Evolutionary conservation across 441 rosid species (phyloP), one percentile per base, ranked within the genome.

Genomic region (Euphorbia corollata): DNA sequence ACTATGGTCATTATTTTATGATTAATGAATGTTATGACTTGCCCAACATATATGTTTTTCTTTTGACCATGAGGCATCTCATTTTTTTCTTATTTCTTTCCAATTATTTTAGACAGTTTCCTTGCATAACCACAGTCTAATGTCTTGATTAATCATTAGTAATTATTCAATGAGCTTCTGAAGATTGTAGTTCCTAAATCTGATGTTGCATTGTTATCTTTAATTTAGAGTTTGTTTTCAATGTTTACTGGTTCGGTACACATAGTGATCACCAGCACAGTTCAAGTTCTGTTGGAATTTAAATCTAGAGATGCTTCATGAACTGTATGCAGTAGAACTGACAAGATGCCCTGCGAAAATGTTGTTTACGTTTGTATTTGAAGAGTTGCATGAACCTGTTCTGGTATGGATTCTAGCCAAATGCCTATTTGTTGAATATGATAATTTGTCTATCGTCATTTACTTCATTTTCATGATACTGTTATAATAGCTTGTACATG

Each of bases 321-420:
- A 63, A 63, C 13, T n/a, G 5, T 63, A 18, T 58, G 22, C 8
- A 32, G 51, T 30, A 41, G 59, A 34, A 30, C 38, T 50, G 8
- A 32, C 61, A 32, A 58, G 1, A 10, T 22, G 30, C 45, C 45
- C 12, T 39, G 12, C 12, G 8, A 39, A 2, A 1, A 50, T 3
- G 16, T 18, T 50, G 13, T 50, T 50, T 18, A 50, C 19, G 16
- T 3, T 50, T 61, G 50, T 27, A 61, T 39, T 39, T 7, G 45
- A 30, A 43, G 30, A 48, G 67, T 64, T 39, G 45, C 45, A 43
- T 41, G 18, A 62, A 20, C 38, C 4, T 50, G 55, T 50, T 50
- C 55, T 16, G 38, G 41, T 15, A 64, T 32, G 58, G 47, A 51
- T 50, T 32, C 34, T 64, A 50, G 19, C 19, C 60, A 58, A 27